Conservation (phyloP, 495 filamentous ascomycete species). For the Geoglossum glabrum region DNA sequence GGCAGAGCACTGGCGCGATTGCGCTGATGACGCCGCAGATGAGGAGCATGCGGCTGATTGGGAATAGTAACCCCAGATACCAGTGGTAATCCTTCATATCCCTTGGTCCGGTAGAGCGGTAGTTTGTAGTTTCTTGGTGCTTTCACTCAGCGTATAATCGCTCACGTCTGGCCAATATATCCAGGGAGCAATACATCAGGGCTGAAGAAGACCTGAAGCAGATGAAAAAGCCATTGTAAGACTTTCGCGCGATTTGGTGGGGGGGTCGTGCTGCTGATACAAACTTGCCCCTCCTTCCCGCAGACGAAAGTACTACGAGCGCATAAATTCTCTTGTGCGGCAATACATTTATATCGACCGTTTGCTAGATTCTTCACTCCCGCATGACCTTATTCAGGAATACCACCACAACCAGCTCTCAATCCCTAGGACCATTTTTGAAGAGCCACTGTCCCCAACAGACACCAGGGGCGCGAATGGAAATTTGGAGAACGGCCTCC, state of each 20-base stretch:
- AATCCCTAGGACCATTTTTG: conserved; percentile 36
- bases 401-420: conserved; percentile 34
- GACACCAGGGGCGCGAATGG: conserved; percentile 1
- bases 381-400: conserved; percentile 70
- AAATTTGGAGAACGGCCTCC: neutral
- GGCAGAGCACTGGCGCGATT: conserved; percentile 17
- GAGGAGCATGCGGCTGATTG: conserved; percentile 59
- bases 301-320: conserved; percentile 62
- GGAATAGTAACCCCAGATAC: conserved; percentile 55
- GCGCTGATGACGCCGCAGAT: conserved; percentile 47
- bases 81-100: conserved; percentile 23
- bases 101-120: neutral
- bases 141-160: neutral
- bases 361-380: conserved; percentile 73
- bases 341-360: conserved; percentile 83
- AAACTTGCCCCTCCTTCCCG: neutral
- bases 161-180: neutral
- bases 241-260: neutral
- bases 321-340: conserved; percentile 62
- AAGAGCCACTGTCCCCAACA: conserved; percentile 17
- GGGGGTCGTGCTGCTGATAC: neutral
- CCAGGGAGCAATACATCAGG: conserved; percentile 8
- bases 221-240: conserved; percentile 44
- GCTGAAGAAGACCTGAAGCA: conserved; percentile 23
- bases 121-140: neutral